Evolutionary conservation across 768 basidiomycete genomes (phyloP), one percentile per base, ranked within the genome.

Genomic region (Coprinellus aureogranulatus): DNA sequence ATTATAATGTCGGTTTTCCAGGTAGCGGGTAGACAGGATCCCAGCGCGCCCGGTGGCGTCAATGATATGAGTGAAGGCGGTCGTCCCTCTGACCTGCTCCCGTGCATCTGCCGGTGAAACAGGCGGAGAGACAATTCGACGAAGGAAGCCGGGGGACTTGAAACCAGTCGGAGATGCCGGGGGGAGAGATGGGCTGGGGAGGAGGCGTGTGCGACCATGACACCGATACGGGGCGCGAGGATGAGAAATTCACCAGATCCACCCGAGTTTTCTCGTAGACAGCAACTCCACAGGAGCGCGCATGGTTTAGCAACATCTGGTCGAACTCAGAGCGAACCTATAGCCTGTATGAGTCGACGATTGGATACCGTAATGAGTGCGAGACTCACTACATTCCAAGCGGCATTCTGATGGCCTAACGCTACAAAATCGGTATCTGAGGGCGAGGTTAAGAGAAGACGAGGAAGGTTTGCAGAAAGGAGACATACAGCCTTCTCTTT

Each of bases 1-100:
- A 55, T 89, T 90, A 67, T 82, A 85, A 60, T 78, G 82, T 42
- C 89, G 77, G 65, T 87, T 88, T 65, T 85, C 86, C 26, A 90
- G 70, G 64, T 90, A 89, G 46, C 76, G 79, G 12, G 81, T 83
- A 6, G 87, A 89, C 70, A 92, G 74, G 52, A 92, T 63, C 0
- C 89, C 89, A 1, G 81, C 75, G n/a, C 89, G 82, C 40, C 89
- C 89, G 14, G 85, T 84, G 8, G 89, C 89, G 65, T 92, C 89
- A 22, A 91, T 79, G 25, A 92, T 67, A 62, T 86, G 83, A 44
- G 83, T 80, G 57, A 90, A 92, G 1, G 75, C 74, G 16, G 86
- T 88, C 26, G 76, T 76, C 10, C 85, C 82, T 9, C 73, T 74
- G 34, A 76, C 62, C 8, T 60, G 53, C 3, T 53, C 42, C 1